phyloP scores from a whole-genome alignment of 768 basidiomycete genomes.

The Boletus patriciae region DNA sequence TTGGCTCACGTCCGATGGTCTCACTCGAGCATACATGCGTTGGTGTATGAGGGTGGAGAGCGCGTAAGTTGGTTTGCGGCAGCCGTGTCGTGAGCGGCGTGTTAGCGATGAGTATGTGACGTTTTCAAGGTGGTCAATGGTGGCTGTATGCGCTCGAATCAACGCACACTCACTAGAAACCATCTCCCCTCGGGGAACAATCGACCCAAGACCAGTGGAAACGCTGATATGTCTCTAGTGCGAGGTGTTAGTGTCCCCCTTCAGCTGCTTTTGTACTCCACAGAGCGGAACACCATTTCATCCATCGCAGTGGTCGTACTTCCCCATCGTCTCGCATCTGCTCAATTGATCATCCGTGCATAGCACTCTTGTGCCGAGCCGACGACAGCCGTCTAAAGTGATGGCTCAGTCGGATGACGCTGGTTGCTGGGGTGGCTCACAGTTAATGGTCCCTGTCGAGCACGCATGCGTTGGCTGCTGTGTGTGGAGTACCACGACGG shows the following conservation, averaged over 20 bases:
- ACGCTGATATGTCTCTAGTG: neutral
- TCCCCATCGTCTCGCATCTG: neutral
- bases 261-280: too few species aligned
- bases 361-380: neutral
- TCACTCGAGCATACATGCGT: neutral
- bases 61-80: neutral
- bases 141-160: neutral
- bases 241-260: too few species aligned
- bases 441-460: neutral
- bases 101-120: neutral
- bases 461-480: neutral
- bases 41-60: neutral
- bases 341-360: neutral
- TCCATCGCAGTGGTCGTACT: neutral
- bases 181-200: too few species aligned
- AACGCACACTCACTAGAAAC: too few species aligned
- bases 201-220: neutral
- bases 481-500: neutral
- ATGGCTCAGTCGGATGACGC: neutral
- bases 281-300: neutral
- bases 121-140: neutral
- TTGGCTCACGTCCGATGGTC: constrained; percentile 6
- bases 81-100: neutral
- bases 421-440: constrained; percentile 1
- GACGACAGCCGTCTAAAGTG: neutral